These are phyloP conservation scores for Voacanga thouarsii DNA, from an alignment of 257 asterid genomes.

Conservation along the genomic window DNA sequence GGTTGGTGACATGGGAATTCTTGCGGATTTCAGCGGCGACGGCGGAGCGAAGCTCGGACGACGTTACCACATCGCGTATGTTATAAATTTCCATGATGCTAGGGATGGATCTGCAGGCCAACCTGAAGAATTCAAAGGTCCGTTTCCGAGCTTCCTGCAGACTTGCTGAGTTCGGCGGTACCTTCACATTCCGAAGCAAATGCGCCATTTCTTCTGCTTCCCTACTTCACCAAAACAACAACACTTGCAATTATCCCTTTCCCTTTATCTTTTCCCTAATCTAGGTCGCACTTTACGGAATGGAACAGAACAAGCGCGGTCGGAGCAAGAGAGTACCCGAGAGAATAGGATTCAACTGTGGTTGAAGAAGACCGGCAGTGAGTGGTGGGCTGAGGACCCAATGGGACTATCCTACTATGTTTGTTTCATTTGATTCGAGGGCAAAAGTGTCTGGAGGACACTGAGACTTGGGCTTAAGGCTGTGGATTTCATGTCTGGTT, in stretches of 20 bases:
- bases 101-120: constrained; percentile 89
- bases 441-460: no score
- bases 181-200: constrained; percentile 41
- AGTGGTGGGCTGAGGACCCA: not conserved
- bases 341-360: not conserved
- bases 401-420: not conserved
- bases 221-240: not conserved
- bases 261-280: not conserved
- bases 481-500: not conserved
- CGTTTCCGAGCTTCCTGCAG: constrained; percentile 69
- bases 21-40: constrained; percentile 68
- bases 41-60: constrained; percentile 69
- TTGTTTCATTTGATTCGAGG: not conserved
- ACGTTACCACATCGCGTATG: constrained; percentile 64
- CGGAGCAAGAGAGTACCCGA: not conserved
- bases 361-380: not conserved
- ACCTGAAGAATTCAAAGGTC: constrained; percentile 73
- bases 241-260: not conserved
- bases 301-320: not conserved
- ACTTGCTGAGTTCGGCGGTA: constrained; percentile 71
- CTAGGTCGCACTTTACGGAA: not conserved
- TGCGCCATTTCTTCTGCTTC: constrained; percentile 6
- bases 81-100: constrained; percentile 69
- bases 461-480: no score
- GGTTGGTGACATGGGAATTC: constrained; percentile 62